phyloP scores from a whole-genome alignment of 306 rosid genomes.

The Datisca glomerata region DNA sequence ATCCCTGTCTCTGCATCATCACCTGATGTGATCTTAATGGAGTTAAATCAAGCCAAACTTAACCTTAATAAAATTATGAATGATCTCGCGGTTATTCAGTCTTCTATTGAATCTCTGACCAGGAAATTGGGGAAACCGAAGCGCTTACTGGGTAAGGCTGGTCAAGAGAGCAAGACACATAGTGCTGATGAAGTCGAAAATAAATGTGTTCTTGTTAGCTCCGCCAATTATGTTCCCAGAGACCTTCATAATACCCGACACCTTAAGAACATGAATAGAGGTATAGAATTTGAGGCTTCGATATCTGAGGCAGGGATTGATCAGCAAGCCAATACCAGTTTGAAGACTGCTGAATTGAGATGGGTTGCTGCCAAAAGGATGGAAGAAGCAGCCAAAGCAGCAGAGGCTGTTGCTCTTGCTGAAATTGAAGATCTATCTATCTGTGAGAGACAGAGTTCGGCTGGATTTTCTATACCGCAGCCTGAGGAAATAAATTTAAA shows the following conservation, averaged over 20 bases:
- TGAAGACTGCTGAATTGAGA: conserved; percentile 80
- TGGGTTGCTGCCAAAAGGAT: conserved; percentile 89
- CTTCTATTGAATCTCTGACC: conserved; percentile 62
- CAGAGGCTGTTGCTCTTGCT: conserved; percentile 88
- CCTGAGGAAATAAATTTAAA: conserved; percentile 39
- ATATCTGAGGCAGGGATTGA: conserved; percentile 9
- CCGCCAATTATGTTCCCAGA: background rate
- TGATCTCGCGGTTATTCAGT: conserved; percentile 73
- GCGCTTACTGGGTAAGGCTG: conserved; percentile 51
- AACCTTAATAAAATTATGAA: conserved; percentile 72
- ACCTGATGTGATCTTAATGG: conserved; percentile 55
- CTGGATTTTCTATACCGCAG: conserved; percentile 35
- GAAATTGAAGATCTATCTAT: conserved; percentile 59
- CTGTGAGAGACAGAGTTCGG: conserved; percentile 21
- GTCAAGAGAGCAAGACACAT: conserved; percentile 8
- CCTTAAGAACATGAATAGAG: background rate
- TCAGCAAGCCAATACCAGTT: conserved; percentile 1
- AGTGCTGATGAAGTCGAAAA: background rate
- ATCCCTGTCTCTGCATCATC: no score
- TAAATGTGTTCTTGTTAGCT: conserved; percentile 5
- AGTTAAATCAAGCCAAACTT: conserved; percentile 66
- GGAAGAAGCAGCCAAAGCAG: conserved; percentile 96
- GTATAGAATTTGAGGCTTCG: background rate
- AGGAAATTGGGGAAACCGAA: conserved; percentile 80
- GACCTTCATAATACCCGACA: conserved; percentile 1